phyloP scores from a whole-genome alignment of 2,329 filamentous ascomycete species.

The Talaromyces albobiverticillius region DNA sequence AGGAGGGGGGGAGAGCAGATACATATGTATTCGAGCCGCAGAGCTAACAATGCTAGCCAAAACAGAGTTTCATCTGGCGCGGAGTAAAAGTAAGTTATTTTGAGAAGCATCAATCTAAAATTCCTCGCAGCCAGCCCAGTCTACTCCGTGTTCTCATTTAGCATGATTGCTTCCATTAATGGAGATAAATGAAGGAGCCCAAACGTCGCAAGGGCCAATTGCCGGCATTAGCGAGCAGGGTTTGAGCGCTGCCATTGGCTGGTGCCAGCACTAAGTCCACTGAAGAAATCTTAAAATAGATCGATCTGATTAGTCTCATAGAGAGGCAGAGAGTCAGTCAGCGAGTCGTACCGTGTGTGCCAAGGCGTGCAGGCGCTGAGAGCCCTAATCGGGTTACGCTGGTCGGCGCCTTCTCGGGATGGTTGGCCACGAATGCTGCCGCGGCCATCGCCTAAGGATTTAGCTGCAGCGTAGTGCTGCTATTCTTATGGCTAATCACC shows the following conservation, averaged over 20 bases:
- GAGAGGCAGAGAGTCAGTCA: background rate
- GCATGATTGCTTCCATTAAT: background rate
- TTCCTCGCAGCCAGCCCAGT: no score
- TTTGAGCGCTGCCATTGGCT: background rate
- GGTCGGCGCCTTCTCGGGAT: background rate
- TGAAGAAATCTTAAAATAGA: conserved; percentile 9
- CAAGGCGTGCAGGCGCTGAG: background rate
- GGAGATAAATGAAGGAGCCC: background rate
- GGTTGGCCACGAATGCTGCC: conserved; percentile 5
- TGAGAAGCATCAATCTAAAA: conserved; percentile 7
- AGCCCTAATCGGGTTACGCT: conserved; percentile 10
- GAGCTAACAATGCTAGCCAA: no score
- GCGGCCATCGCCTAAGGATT: background rate
- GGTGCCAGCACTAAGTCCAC: background rate
- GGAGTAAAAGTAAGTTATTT: conserved; percentile 12
- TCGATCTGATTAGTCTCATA: background rate
- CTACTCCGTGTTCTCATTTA: no score
- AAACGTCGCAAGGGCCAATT: background rate
- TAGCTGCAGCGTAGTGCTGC: background rate
- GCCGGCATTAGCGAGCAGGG: background rate
- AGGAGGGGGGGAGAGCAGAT: background rate
- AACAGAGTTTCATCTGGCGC: conserved; percentile 16
- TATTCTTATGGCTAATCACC: no score
- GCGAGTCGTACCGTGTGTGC: no score
- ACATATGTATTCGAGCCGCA: conserved; percentile 9